phyloP scores from a whole-genome alignment of 768 basidiomycete genomes.

The Russula lepida region DNA sequence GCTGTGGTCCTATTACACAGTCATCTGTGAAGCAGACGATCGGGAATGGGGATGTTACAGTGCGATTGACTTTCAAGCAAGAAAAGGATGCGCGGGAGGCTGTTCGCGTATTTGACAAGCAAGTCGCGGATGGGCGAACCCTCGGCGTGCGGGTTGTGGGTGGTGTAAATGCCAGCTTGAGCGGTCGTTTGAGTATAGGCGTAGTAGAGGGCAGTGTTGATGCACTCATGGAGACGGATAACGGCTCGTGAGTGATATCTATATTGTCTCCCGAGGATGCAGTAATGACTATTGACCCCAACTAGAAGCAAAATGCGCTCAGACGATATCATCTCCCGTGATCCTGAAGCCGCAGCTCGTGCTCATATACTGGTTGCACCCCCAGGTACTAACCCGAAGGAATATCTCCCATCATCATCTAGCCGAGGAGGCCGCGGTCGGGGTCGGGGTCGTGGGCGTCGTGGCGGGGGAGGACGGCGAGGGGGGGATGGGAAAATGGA shows the following conservation, averaged over 20 bases:
- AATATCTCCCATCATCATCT: constrained; percentile 13
- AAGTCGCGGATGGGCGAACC: constrained; percentile 21
- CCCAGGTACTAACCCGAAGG: constrained; percentile 18
- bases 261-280: background rate
- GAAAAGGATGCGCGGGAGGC: constrained; percentile 21
- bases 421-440: constrained; percentile 13
- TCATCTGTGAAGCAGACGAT: constrained; percentile 11
- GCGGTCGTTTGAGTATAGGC: constrained; percentile 20
- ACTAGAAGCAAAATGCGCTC: constrained; percentile 21
- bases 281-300: background rate
- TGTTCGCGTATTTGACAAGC: constrained; percentile 16
- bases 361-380: constrained; percentile 21
- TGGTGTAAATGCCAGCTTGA: constrained; percentile 20
- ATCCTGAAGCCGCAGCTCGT: constrained; percentile 20
- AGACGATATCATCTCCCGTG: constrained; percentile 19
- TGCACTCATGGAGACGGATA: constrained; percentile 15
- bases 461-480: constrained; percentile 14
- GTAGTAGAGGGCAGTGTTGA: constrained; percentile 20
- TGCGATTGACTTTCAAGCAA: constrained; percentile 21
- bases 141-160: constrained; percentile 20
- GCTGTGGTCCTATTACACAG: constrained; percentile 20
- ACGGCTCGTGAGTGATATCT: constrained; percentile 15
- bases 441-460: constrained; percentile 11
- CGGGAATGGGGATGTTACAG: constrained; percentile 17
- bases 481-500: constrained; percentile 17